Evolutionary conservation across 1,284 basidiomycete species (phyloP), one percentile per base, ranked within the genome.

Genomic region (Boletus subluridellus): DNA sequence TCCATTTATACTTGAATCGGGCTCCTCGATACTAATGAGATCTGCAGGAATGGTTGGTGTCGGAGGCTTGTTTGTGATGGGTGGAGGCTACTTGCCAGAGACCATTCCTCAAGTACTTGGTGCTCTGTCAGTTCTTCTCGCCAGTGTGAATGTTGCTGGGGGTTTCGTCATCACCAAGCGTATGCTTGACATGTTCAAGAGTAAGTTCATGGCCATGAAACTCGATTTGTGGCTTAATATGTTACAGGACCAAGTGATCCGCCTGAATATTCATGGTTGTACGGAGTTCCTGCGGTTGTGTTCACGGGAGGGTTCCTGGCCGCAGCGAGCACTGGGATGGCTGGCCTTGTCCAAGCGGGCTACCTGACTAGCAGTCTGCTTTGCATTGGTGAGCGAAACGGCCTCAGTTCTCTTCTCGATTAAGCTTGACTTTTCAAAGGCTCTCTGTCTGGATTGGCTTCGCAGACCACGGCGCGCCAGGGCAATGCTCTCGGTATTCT

Each of bases 171-270:
- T 91, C 67, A 90, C 89, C 15, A 90, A 92, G 73, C 85, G 90
- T 51, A 94, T 94, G 92, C 78, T 93, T 62, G 90, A 93, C 68
- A 92, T 94, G 86, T 94, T 94, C 75, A 90, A 90, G 74, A 85
- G 91, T 87, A 69, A 64, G 80, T 68, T 17, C 21, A 38, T 45
- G 26, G 35, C 42, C 24, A 61, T 28, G 28, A 44, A 44, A 42
- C 52, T 47, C 34, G 15, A 60, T 17, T 9, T 45, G 9, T 7
- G 39, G 21, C 51, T 63, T 54, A 56, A 46, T 24, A 50, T 28
- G 37, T 15, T 62, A 51, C 63, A 88, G 86, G 87, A 49, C 85
- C 86, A 1, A 87, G 83, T 52, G 91, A 94, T 73, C 92, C 91
- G 17, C 90, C 91, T 4, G 91, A 94, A 69, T 93, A 92, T 71